Percentiles rank a stretch among this genome's conserved stretches.
Evolutionary conservation across 371 early-diverging fungal genomes (phyloP).

Genomic region (Mortierella polycephala): DNA sequence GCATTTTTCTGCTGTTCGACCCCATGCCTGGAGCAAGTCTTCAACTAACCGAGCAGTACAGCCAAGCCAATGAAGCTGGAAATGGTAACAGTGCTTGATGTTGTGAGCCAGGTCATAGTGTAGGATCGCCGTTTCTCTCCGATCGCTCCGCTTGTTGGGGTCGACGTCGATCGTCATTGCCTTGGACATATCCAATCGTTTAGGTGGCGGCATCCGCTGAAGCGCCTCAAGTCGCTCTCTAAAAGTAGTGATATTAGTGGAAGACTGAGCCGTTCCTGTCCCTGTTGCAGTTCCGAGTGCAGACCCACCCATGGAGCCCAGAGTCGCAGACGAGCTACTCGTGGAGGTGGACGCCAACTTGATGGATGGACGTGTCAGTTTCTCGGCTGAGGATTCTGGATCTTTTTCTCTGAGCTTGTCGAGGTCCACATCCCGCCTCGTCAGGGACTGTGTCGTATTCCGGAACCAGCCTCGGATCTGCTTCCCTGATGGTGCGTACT

Average conservation of each 20-base stretch:
- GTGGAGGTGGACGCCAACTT: constrained; percentile 26
- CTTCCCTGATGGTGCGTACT: constrained; percentile 63
- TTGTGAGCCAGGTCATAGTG: constrained; percentile 95
- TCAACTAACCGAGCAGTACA: constrained; percentile 93
- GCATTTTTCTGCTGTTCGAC: constrained; percentile 85
- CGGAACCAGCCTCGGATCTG: constrained; percentile 48
- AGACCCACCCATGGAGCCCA: constrained; percentile 6
- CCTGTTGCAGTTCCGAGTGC: background rate
- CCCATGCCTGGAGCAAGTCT: constrained; percentile 88
- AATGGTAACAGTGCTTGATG: constrained; percentile 87
- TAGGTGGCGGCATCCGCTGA: constrained; percentile 30
- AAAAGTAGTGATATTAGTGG: constrained; percentile 19
- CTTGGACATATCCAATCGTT: constrained; percentile 63
- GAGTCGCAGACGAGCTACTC: constrained; percentile 22
- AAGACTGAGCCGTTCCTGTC: background rate
- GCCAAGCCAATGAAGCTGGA: constrained; percentile 95
- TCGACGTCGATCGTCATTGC: constrained; percentile 84
- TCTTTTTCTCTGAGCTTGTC: constrained; percentile 43
- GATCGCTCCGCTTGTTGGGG: constrained; percentile 73
- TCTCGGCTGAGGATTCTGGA: constrained; percentile 20
- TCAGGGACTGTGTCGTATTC: constrained; percentile 48
- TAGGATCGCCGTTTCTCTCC: constrained; percentile 86
- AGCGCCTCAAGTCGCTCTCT: constrained; percentile 43
- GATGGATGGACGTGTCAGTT: constrained; percentile 21
- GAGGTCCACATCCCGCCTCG: constrained; percentile 50